Evolutionary conservation across 495 filamentous ascomycete species (phyloP).

Genomic region (Parathielavia appendiculata): DNA sequence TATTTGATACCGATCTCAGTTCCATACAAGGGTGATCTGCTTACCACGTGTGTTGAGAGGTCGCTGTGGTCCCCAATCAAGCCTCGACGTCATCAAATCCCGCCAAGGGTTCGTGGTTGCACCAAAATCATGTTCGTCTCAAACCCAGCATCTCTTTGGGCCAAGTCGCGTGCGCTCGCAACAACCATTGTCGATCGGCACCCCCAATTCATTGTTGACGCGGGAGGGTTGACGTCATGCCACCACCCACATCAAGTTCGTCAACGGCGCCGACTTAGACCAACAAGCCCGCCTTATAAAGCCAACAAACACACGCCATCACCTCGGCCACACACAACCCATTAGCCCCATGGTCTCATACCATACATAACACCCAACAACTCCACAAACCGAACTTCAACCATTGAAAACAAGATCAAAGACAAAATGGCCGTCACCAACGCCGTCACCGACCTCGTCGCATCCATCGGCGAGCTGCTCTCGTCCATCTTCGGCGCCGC

Average conservation of each 20-base stretch:
- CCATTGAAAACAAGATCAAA: background rate
- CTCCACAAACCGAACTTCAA: background rate
- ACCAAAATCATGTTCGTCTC: background rate
- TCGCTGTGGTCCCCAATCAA: background rate
- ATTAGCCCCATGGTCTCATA: background rate
- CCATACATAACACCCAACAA: background rate
- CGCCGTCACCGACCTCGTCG: constrained; percentile 31
- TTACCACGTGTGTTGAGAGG: too few relatives aligned
- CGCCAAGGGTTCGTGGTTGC: too few relatives aligned
- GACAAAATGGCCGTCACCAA: constrained; percentile 31
- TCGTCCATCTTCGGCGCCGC: constrained; percentile 28
- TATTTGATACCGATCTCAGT: background rate
- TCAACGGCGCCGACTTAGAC: background rate
- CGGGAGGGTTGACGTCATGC: constrained; percentile 14
- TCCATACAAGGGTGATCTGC: too few relatives aligned
- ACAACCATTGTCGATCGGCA: background rate
- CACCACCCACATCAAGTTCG: constrained; percentile 3
- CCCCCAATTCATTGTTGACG: background rate
- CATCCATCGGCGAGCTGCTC: constrained; percentile 33
- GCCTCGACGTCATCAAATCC: constrained; percentile 4
- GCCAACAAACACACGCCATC: background rate
- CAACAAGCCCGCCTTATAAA: background rate
- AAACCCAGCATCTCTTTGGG: background rate
- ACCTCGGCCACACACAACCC: background rate
- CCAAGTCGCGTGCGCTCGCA: background rate